These are phyloP conservation scores for Suillus decipiens DNA, from an alignment of 768 basidiomycete species.

Conservation along the genomic window DNA sequence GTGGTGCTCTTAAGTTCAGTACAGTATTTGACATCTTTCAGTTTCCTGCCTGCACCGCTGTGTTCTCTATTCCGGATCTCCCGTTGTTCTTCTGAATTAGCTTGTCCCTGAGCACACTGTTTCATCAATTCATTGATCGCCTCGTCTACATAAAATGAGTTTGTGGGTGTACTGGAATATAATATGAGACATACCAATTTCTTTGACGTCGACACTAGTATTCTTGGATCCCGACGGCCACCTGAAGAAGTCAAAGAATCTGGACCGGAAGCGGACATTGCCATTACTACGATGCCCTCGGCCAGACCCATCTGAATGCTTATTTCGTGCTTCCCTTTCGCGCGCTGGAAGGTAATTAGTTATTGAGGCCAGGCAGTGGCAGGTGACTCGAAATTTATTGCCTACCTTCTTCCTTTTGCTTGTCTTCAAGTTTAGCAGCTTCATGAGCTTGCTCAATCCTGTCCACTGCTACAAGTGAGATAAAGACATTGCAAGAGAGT, in stretches of 20 bases:
- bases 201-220: not conserved
- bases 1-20: constrained; percentile 5
- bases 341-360: not conserved
- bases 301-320: not conserved
- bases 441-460: constrained; percentile 1
- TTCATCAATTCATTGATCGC: not conserved
- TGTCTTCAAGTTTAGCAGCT: not conserved
- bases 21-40: constrained; percentile 17
- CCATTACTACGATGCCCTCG: not conserved
- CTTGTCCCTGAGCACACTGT: not conserved
- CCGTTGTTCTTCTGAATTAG: not conserved
- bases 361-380: not conserved
- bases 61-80: constrained; percentile 11
- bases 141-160: not conserved
- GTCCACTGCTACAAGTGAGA: not conserved
- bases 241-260: not conserved
- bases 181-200: not conserved
- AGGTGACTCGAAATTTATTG: not conserved
- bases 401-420: constrained; percentile 1
- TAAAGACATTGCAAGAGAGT: not conserved
- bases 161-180: not conserved
- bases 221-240: not conserved
- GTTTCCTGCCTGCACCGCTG: constrained; percentile 14
- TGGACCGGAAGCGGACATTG: not conserved
- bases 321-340: not conserved